Percentiles rank a stretch among this genome's conserved stretches.
These are phyloP conservation scores for Miamiensis avidus DNA, from an alignment of 169 alveolate species.

Conservation along the genomic window DNA sequence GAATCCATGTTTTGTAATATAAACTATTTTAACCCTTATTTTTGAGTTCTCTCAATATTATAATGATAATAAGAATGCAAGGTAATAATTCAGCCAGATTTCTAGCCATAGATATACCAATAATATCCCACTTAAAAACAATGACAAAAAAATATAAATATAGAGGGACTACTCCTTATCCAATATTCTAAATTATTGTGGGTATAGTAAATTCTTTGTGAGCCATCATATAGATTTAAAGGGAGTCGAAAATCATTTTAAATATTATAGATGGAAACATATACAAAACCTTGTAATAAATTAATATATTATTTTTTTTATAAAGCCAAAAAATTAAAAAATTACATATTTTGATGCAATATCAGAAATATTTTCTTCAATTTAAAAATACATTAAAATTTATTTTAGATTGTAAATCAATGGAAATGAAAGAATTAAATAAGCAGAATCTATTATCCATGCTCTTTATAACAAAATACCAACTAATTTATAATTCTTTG, in stretches of 20 bases:
- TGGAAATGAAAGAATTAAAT: not conserved
- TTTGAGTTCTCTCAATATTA: not conserved
- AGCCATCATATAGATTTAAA: not conserved
- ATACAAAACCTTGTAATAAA: not conserved
- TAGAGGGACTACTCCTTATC: not conserved
- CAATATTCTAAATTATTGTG: too few relatives aligned
- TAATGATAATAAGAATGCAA: too few relatives aligned
- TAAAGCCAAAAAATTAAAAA: not conserved
- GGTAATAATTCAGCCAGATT: not conserved
- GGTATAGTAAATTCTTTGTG: not conserved
- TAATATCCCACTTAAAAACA: not conserved
- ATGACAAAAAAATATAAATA: not conserved
- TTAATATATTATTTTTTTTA: too few relatives aligned
- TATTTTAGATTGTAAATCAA: too few relatives aligned
- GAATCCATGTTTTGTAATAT: not conserved
- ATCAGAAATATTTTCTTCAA: not conserved
- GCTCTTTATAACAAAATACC: conserved; percentile 3
- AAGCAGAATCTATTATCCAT: not conserved
- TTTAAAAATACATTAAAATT: too few relatives aligned
- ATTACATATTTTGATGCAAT: not conserved
- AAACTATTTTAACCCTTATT: not conserved
- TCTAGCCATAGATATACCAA: not conserved
- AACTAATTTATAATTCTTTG: conserved; percentile 5
- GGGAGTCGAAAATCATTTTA: not conserved
- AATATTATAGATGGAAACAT: not conserved